These are phyloP conservation scores for Fibroporia radiculosa DNA, from an alignment of 768 basidiomycete genomes.

Conservation along the genomic window DNA sequence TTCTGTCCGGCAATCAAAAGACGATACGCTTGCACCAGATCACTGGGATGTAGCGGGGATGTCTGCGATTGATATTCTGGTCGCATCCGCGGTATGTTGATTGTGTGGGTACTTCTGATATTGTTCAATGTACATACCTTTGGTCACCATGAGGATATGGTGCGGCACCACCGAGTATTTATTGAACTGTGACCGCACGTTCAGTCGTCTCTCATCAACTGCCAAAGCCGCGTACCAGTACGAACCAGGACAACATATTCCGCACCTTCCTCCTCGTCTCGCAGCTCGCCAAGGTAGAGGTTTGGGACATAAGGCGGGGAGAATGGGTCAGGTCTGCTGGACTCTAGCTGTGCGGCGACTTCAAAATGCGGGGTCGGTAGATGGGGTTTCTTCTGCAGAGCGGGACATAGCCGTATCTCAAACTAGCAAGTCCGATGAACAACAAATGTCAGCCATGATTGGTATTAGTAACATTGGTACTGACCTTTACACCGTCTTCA, in stretches of 20 bases:
- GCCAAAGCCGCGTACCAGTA: not conserved
- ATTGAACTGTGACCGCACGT: constrained; percentile 49
- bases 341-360: constrained; percentile 19
- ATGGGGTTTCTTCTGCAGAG: constrained; percentile 69
- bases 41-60: constrained; percentile 69
- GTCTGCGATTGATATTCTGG: constrained; percentile 72
- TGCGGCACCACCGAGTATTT: constrained; percentile 79
- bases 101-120: too few relatives aligned
- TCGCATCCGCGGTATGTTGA: too few relatives aligned
- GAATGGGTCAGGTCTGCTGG: constrained; percentile 59
- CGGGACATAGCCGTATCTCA: constrained; percentile 79
- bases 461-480: constrained; percentile 14
- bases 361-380: constrained; percentile 37
- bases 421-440: constrained; percentile 42
- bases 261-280: constrained; percentile 46
- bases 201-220: not conserved
- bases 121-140: constrained; percentile 41
- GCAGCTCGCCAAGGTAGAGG: constrained; percentile 69
- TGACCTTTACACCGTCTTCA: constrained; percentile 61
- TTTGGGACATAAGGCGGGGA: constrained; percentile 77
- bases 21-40: constrained; percentile 72
- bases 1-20: constrained; percentile 63
- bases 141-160: constrained; percentile 85
- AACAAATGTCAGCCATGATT: too few relatives aligned
- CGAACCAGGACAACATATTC: constrained; percentile 68